Evolutionary conservation across 1,139 yeast genomes (phyloP).

Genomic region (Nakaseomyces kungkrabaensis): DNA sequence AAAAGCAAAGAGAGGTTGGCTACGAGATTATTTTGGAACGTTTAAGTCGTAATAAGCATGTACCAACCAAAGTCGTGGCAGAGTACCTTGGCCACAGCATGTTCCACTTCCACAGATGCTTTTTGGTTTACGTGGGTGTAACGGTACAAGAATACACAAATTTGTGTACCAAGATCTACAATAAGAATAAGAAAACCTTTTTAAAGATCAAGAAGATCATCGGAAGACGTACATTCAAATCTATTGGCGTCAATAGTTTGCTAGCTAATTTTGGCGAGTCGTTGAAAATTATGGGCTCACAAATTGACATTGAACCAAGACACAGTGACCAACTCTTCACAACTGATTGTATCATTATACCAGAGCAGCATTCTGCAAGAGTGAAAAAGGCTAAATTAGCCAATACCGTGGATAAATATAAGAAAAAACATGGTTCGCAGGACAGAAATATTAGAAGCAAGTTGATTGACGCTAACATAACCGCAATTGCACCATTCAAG

Average conservation of each 20-base stretch:
- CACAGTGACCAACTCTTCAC: not conserved
- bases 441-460: not conserved
- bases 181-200: not conserved
- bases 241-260: not conserved
- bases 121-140: not conserved
- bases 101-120: slow-evolving; percentile 1
- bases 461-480: not conserved
- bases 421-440: not conserved
- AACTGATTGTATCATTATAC: not conserved
- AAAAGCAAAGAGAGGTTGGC: not conserved
- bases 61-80: not conserved
- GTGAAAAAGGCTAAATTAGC: not conserved
- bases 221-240: not conserved
- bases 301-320: not conserved
- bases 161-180: not conserved
- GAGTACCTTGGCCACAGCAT: not conserved
- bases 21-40: not conserved
- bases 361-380: not conserved
- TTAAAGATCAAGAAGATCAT: not conserved
- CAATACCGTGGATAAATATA: not conserved
- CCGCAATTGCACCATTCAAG: not conserved
- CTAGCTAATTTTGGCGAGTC: not conserved
- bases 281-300: not conserved
- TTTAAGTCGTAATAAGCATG: not conserved
- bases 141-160: not conserved